Evolutionary conservation across 768 basidiomycete species (phyloP).

Genomic region (Mycena albidolilacea): DNA sequence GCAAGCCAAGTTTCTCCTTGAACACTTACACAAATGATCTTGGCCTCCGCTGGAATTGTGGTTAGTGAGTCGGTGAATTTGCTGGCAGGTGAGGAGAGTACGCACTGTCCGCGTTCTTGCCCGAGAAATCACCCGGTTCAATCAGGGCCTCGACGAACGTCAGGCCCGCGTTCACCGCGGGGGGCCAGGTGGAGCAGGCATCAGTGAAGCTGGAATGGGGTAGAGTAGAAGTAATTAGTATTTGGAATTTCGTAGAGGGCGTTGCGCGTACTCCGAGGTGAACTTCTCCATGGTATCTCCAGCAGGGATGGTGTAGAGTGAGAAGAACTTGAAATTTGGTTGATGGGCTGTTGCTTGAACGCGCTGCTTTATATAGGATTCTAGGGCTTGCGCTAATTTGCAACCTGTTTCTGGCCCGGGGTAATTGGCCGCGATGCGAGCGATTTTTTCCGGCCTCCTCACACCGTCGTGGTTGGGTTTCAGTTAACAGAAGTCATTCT

Average conservation of each 20-base stretch:
- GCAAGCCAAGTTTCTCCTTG: too few relatives aligned
- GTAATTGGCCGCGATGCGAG: too few relatives aligned
- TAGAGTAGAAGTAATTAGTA: background rate
- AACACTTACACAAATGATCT: conserved; percentile 20
- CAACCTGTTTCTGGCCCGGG: too few relatives aligned
- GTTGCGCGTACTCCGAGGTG: conserved; percentile 13
- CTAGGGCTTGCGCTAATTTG: too few relatives aligned
- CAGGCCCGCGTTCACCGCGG: conserved; percentile 2
- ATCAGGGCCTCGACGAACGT: background rate
- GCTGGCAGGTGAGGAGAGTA: background rate
- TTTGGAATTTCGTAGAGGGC: background rate
- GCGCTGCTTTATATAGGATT: too few relatives aligned
- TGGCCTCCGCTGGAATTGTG: conserved; percentile 10
- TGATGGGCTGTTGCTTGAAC: too few relatives aligned
- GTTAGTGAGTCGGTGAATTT: background rate
- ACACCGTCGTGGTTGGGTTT: too few relatives aligned
- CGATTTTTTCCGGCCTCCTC: too few relatives aligned
- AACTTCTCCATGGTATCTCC: conserved; percentile 16
- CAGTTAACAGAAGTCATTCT: too few relatives aligned
- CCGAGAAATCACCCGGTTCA: conserved; percentile 12
- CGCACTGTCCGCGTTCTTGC: conserved; percentile 21
- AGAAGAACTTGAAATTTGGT: too few relatives aligned
- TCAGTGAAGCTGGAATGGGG: background rate
- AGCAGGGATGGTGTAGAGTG: conserved; percentile 26
- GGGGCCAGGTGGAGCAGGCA: conserved; percentile 18